Base-by-base conservation (phyloP, 805 yeast genomes). In the Lipomyces yamanashiensis region DNA sequence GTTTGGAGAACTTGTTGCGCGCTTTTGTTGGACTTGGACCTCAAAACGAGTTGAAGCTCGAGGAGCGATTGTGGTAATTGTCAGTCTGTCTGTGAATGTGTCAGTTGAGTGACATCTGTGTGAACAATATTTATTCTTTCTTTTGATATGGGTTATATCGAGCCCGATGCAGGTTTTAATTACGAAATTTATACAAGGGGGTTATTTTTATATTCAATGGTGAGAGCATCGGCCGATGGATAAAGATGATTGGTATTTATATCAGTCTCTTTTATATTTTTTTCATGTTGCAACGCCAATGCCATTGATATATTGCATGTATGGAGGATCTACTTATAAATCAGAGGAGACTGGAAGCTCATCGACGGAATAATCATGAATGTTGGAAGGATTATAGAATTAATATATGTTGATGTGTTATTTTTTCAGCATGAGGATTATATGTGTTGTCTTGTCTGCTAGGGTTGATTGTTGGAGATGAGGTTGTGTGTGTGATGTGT, bases 21-120 rank as follows among this genome's bases (percentile, higher is more conserved):
- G 86, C 91, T 70, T 82, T 92, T 74, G 90, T 92, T 69, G 98
- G 98, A 51, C 84, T 92, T 70, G 96, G 96, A 66, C 85, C 96
- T 64, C 84, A 87, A 74, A 92, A 91, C 78, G 98, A 93, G 77
- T 85, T 92, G 79, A 87, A 96, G 81, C 89, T 92, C 71, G 98
- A 92, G 79, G 98, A 93, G 80, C 89, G 97, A 80, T 81, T 66
- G 64, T 66, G 69, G 69, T 66, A 62, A 33, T 55, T 33, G 7
- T 28, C 23, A 39, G 28, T 43, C 40, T 41, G 17, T 17, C 36
- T 23, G 37, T 53, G 57, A 53, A n/a, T 28, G 9, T 36, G 39
- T 53, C 19, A 19, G 28, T 5, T 7, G 39, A 45, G 19, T 41
- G 13, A 28, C 39, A 41, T 53, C 57, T 28, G 28, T 28, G 28